Evolutionary conservation across 208 protist species (phyloP).

Genomic region (Trypanosoma melophagium): DNA sequence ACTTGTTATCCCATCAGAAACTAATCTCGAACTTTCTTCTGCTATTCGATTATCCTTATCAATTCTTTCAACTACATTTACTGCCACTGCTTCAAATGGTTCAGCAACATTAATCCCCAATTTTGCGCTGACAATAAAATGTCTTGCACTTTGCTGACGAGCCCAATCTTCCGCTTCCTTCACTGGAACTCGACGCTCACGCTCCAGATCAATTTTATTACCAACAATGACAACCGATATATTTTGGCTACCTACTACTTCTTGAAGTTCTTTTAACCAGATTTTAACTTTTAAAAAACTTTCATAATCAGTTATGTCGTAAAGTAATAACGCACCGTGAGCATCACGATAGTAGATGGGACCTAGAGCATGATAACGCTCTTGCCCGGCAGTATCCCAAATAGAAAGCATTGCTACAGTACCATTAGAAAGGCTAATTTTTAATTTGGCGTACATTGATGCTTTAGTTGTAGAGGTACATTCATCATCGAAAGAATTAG

Average conservation of each 20-base stretch:
- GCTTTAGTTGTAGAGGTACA: constrained; percentile 33
- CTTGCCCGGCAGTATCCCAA: constrained; percentile 90
- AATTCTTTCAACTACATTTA: constrained; percentile 9
- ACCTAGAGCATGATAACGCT: constrained; percentile 87
- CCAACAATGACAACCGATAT: constrained; percentile 78
- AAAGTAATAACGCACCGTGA: constrained; percentile 87
- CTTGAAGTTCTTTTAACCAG: constrained; percentile 90
- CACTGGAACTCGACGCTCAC: constrained; percentile 52
- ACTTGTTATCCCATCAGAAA: background rate
- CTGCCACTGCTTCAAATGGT: constrained; percentile 18
- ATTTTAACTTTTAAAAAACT: constrained; percentile 86
- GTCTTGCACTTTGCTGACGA: constrained; percentile 15
- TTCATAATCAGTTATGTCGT: constrained; percentile 92
- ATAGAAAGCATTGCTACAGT: constrained; percentile 25
- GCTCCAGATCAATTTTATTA: constrained; percentile 89
- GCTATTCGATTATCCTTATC: background rate
- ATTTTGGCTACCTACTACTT: constrained; percentile 71
- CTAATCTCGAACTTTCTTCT: background rate
- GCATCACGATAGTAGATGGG: constrained; percentile 92
- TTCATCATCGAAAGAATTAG: constrained; percentile 32
- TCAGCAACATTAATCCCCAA: constrained; percentile 21
- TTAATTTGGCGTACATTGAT: constrained; percentile 37
- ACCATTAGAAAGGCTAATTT: constrained; percentile 21
- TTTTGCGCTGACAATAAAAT: constrained; percentile 29
- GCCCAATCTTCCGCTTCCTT: constrained; percentile 27